These are phyloP conservation scores for Eimeria acervulina DNA, from an alignment of 169 alveolate species.

Conservation along the genomic window DNA sequence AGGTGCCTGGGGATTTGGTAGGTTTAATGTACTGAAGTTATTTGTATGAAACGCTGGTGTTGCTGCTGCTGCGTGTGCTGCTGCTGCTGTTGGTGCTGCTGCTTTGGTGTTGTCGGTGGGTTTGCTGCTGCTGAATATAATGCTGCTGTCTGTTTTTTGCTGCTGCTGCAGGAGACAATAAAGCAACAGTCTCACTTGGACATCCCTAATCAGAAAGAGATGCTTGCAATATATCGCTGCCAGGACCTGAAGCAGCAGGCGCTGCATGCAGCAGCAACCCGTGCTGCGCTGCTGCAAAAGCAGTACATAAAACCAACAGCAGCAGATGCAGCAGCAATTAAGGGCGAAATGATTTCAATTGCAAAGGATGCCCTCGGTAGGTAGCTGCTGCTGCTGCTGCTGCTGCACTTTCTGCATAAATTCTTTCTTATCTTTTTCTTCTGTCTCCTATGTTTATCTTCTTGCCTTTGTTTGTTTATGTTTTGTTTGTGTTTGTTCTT, in stretches of 20 bases:
- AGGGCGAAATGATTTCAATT: not conserved
- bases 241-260: slow-evolving; percentile 90
- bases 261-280: slow-evolving; percentile 77
- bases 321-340: slow-evolving; percentile 29
- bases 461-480: no score
- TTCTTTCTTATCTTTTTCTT: not conserved
- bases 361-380: not conserved
- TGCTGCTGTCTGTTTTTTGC: slow-evolving; percentile 40
- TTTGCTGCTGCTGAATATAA: not conserved
- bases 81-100: no score
- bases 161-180: slow-evolving; percentile 89
- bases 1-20: no score
- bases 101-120: not conserved
- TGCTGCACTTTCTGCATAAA: no score
- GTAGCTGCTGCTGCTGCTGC: not conserved
- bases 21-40: no score
- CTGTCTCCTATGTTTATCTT: not conserved
- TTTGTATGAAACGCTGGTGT: no score
- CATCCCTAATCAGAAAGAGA: slow-evolving; percentile 93
- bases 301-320: slow-evolving; percentile 16
- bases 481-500: no score
- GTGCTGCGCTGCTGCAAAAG: slow-evolving; percentile 48
- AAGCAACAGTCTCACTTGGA: slow-evolving; percentile 92
- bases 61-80: no score
- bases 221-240: slow-evolving; percentile 92